Conservation (phyloP, 805 yeast species). For the Wickerhamomyces canadensis region DNA sequence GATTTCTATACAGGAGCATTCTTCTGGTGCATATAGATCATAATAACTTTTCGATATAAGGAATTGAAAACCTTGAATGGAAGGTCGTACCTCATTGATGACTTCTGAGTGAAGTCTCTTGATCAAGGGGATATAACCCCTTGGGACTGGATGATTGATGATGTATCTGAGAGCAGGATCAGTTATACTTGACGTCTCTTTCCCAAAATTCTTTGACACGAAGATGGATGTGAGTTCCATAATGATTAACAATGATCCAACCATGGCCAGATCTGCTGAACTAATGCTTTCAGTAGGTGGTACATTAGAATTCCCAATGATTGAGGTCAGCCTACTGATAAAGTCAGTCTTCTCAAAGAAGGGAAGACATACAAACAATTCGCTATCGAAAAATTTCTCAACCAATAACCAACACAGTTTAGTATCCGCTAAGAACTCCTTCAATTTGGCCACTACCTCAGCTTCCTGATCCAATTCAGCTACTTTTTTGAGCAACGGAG, state of each 20-base stretch:
- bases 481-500: too few relatives aligned
- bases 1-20: background rate
- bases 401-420: slow-evolving; percentile 1
- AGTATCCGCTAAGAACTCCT: slow-evolving; percentile 7
- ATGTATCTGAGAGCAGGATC: background rate
- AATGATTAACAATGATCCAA: background rate
- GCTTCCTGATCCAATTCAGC: too few relatives aligned
- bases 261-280: background rate
- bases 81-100: too few relatives aligned
- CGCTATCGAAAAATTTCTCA: slow-evolving; percentile 1
- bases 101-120: background rate
- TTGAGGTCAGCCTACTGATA: background rate
- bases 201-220: background rate
- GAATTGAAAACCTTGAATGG: background rate
- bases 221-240: background rate
- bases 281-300: background rate
- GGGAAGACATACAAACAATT: background rate
- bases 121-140: background rate
- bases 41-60: background rate
- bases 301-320: background rate
- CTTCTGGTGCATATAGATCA: background rate
- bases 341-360: slow-evolving; percentile 2
- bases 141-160: background rate
- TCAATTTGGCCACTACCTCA: too few relatives aligned
- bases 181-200: background rate